Conservation (phyloP, 2,329 filamentous ascomycete genomes). For the Trichoderma sp. region DNA sequence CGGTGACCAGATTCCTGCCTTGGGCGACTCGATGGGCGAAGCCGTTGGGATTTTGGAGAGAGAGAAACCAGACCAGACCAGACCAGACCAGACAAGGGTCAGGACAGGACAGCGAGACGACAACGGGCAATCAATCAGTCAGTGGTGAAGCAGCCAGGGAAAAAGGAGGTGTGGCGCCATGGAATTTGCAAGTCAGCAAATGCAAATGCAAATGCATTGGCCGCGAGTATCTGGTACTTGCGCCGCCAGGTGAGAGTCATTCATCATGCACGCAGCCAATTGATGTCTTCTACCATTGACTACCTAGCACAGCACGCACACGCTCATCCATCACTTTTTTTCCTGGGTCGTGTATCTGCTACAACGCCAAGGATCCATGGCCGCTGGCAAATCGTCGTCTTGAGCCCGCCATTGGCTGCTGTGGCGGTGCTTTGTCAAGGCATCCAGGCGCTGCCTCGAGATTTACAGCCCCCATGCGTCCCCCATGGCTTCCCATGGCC, state of each 20-base stretch:
- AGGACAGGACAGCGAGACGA: not conserved
- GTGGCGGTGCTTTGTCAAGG: conserved; percentile 20
- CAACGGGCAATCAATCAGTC: not conserved
- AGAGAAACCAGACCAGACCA: not conserved
- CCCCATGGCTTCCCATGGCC: not conserved
- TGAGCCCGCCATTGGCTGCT: conserved; percentile 19
- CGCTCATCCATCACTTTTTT: not conserved
- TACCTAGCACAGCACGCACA: not conserved
- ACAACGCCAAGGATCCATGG: conserved; percentile 17
- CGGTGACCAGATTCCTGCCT: conserved; percentile 12
- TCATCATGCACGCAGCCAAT: not conserved
- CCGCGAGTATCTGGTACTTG: not conserved
- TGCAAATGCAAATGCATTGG: not conserved
- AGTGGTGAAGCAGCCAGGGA: not conserved
- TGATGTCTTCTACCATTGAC: not conserved
- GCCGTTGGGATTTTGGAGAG: conserved; percentile 2
- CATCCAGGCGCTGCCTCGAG: conserved; percentile 18
- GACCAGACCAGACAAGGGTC: conserved; percentile 7
- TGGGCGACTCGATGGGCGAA: conserved; percentile 8
- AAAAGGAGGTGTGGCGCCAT: conserved; percentile 18
- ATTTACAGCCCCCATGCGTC: not conserved
- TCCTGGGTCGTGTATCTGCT: conserved; percentile 17
- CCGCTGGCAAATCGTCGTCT: not conserved
- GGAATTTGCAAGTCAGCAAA: not conserved
- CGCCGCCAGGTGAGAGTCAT: not conserved